phyloP scores from a whole-genome alignment of 2,329 filamentous ascomycete genomes.

The Pseudogymnoascus sp. region DNA sequence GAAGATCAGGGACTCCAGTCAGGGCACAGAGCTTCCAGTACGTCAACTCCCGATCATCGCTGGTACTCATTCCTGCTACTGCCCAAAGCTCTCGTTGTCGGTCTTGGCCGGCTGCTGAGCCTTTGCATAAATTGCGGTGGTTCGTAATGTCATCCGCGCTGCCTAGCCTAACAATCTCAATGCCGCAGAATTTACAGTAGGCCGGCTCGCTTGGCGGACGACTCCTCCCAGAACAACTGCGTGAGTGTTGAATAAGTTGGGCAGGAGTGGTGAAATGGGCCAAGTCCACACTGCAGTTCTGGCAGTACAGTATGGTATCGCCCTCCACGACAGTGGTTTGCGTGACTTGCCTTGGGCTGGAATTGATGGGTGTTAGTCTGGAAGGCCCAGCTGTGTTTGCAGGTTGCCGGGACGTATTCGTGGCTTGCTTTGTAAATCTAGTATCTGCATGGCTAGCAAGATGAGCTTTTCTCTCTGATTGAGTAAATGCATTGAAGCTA shows the following conservation, averaged over 20 bases:
- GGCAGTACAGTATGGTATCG: neutral
- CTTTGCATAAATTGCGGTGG: conserved; percentile 3
- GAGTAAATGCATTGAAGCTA: neutral
- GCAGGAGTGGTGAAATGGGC: neutral
- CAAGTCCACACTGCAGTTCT: neutral
- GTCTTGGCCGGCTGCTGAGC: neutral
- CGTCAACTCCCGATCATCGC: neutral
- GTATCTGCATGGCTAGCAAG: neutral
- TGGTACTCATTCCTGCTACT: neutral
- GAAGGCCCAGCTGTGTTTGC: neutral
- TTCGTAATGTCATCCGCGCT: conserved; percentile 4
- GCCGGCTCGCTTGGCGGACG: neutral
- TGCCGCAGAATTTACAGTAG: neutral
- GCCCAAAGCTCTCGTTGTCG: neutral
- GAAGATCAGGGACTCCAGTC: neutral
- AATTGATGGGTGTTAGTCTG: neutral
- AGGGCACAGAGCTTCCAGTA: conserved; percentile 5
- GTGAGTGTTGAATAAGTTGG: neutral
- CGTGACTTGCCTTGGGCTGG: neutral
- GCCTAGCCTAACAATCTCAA: neutral
- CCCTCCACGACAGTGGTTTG: neutral
- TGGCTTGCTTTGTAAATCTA: neutral
- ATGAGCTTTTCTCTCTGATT: neutral
- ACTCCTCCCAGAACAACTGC: neutral
- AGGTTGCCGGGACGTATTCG: neutral